These are phyloP conservation scores for Paratinospora sagittata DNA, from an alignment of 164 flowering plant species.

Conservation along the genomic window DNA sequence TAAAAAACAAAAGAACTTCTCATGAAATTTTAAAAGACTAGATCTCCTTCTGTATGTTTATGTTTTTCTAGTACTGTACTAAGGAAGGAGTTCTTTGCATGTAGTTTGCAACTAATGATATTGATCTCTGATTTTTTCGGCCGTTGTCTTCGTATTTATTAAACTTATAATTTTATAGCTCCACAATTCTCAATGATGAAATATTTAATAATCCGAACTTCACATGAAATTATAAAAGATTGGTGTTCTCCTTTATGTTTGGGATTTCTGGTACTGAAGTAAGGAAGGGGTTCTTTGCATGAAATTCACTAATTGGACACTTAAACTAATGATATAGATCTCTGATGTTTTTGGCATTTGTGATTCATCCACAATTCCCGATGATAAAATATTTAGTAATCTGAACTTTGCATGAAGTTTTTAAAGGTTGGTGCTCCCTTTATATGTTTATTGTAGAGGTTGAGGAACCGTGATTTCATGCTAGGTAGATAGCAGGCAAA, in stretches of 20 bases:
- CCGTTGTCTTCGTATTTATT: no score
- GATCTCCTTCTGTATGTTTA: no score
- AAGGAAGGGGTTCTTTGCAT: neutral
- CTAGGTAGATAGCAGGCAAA: constrained; percentile 29
- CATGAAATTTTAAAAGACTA: no score
- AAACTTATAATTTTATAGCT: no score
- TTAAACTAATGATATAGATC: neutral
- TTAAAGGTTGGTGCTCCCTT: constrained; percentile 31
- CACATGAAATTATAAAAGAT: constrained; percentile 2
- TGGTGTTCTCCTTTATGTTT: neutral
- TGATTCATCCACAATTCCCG: constrained; percentile 15
- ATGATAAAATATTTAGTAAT: constrained; percentile 41
- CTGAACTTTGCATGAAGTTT: constrained; percentile 25
- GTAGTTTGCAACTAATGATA: no score
- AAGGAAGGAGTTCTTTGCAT: no score
- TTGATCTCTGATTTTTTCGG: no score
- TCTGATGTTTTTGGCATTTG: neutral
- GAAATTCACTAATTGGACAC: neutral
- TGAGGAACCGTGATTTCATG: constrained; percentile 35
- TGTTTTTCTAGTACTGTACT: no score
- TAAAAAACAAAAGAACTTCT: no score
- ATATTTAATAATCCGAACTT: constrained; percentile 34
- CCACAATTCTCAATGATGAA: constrained; percentile 28
- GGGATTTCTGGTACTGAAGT: no score
- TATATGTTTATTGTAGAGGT: constrained; percentile 24